Evolutionary conservation across 2,329 filamentous ascomycete species (phyloP).

Genomic region (Hymenoscyphus fructigenus): DNA sequence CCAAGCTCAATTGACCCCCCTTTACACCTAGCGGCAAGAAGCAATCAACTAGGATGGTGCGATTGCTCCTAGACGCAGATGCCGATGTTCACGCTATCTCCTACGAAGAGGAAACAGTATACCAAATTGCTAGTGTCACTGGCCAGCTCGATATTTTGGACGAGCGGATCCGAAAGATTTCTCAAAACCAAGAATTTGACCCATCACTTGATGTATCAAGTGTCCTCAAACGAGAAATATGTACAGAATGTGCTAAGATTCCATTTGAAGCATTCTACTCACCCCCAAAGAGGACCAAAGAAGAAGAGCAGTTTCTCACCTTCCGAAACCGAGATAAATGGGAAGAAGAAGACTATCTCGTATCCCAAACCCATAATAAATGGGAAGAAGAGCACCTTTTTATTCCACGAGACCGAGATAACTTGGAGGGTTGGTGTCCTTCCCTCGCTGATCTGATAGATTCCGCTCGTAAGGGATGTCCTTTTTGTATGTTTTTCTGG

Average conservation of each 20-base stretch:
- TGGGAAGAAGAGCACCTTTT: not conserved
- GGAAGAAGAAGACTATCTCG: no score
- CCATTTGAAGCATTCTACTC: not conserved
- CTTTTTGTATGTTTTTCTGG: not conserved
- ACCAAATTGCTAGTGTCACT: not conserved
- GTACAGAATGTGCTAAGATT: not conserved
- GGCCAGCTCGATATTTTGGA: not conserved
- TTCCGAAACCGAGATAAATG: not conserved
- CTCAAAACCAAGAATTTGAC: not conserved
- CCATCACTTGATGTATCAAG: not conserved
- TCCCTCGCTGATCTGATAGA: not conserved
- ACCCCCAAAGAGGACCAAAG: no score
- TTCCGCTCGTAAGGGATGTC: not conserved
- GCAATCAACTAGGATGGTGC: not conserved
- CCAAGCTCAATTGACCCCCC: not conserved
- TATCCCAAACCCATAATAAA: no score
- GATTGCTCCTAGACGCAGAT: not conserved
- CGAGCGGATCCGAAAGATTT: not conserved
- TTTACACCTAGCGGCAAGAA: not conserved
- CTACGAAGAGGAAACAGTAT: not conserved
- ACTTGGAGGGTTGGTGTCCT: not conserved
- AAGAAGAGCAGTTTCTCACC: not conserved
- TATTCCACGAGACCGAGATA: not conserved
- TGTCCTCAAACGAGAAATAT: not conserved
- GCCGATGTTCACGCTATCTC: not conserved